Conservation (phyloP, 1,284 basidiomycete species). For the Bjerkandera adusta region DNA sequence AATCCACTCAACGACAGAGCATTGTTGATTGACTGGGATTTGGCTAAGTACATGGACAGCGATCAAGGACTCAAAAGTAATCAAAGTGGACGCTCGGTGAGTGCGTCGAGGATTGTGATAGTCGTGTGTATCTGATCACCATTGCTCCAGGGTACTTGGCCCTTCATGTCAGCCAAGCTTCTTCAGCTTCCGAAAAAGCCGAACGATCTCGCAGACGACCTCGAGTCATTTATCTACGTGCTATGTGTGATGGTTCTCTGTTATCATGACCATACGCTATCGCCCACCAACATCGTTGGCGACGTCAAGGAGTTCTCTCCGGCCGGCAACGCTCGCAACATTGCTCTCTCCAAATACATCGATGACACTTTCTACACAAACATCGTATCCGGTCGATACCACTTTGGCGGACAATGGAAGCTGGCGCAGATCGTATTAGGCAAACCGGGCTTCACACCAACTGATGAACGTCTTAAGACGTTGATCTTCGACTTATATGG, state of each 20-base stretch:
- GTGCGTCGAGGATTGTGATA: too few species aligned
- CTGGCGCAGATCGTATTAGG: background rate
- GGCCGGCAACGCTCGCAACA: background rate
- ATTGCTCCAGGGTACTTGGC: conserved; percentile 5
- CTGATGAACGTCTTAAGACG: background rate
- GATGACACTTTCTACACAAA: too few species aligned
- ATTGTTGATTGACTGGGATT: conserved; percentile 18
- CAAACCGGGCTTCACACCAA: background rate
- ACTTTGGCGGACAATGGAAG: background rate
- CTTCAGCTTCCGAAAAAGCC: conserved; percentile 7
- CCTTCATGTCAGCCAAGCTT: conserved; percentile 2
- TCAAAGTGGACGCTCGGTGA: background rate
- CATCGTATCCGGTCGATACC: too few species aligned
- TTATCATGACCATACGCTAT: conserved; percentile 2
- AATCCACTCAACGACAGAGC: background rate
- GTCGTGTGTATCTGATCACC: too few species aligned
- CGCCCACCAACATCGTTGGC: background rate
- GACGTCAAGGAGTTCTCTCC: background rate
- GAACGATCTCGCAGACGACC: conserved; percentile 7
- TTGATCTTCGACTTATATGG: background rate
- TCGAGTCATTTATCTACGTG: conserved; percentile 10
- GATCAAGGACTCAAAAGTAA: background rate
- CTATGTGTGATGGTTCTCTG: background rate
- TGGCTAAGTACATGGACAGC: conserved; percentile 6
- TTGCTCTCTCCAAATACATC: background rate